Conservation (phyloP, 768 basidiomycete species). For the Pulveroboletus sp. region DNA sequence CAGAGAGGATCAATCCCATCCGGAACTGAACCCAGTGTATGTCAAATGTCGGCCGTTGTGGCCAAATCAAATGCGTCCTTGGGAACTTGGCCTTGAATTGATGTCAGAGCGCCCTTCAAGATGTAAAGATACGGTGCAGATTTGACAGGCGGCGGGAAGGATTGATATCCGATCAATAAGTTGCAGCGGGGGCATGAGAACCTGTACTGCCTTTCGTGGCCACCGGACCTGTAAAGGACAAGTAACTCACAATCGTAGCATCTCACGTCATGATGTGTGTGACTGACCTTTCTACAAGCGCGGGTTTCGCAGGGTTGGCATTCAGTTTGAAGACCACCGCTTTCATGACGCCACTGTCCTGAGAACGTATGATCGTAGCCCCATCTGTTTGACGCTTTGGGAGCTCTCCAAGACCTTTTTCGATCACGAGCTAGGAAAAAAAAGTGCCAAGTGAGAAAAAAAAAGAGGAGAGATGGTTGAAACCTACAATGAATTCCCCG, state of each 20-base stretch:
- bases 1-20: background rate
- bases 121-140: constrained; percentile 78
- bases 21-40: background rate
- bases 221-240: constrained; percentile 43
- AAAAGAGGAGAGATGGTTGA: background rate
- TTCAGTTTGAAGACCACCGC: constrained; percentile 86
- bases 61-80: constrained; percentile 69
- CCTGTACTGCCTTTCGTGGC: constrained; percentile 72
- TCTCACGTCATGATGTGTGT: constrained; percentile 8
- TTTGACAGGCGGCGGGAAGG: constrained; percentile 69
- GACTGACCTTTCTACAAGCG: constrained; percentile 73
- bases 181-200: constrained; percentile 53
- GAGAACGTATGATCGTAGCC: constrained; percentile 73
- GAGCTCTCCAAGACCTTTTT: constrained; percentile 63
- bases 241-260: constrained; percentile 14
- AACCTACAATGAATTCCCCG: constrained; percentile 77
- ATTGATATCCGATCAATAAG: constrained; percentile 63
- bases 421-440: constrained; percentile 65
- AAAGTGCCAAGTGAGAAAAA: constrained; percentile 6
- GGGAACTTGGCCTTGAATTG: constrained; percentile 83
- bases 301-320: constrained; percentile 59
- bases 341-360: constrained; percentile 52
- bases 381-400: constrained; percentile 75
- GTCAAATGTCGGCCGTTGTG: constrained; percentile 4
- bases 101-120: constrained; percentile 76